A percentile compares a stretch with the other conserved stretches of the same genome.
Conservation (phyloP, 1,139 yeast genomes). For the Suhomyces chickasaworum region DNA sequence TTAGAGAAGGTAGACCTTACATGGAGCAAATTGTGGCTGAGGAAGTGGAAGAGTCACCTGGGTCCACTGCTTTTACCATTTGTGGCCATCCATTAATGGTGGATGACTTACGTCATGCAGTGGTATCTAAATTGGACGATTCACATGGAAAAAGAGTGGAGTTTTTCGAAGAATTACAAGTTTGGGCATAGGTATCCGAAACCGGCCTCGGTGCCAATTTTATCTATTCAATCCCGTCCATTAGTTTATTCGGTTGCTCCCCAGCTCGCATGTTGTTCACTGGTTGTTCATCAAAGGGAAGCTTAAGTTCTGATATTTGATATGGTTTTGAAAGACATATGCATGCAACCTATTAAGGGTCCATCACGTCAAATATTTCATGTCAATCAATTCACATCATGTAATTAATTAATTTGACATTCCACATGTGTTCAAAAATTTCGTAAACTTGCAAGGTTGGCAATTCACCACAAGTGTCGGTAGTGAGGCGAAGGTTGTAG, state of each 20-base stretch:
- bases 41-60: constrained; percentile 25
- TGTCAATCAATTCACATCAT: not conserved
- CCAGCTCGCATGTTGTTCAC: not conserved
- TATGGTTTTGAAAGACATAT: not conserved
- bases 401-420: not conserved
- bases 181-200: constrained; percentile 35
- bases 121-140: constrained; percentile 12
- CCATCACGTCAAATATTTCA: too few relatives aligned
- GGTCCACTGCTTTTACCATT: constrained; percentile 44
- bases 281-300: not conserved
- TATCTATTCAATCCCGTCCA: too few relatives aligned
- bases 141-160: constrained; percentile 32
- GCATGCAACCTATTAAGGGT: not conserved
- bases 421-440: not conserved
- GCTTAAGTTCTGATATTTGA: not conserved
- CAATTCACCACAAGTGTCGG: not conserved
- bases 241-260: not conserved
- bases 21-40: constrained; percentile 26
- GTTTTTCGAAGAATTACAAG: constrained; percentile 42
- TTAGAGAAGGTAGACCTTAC: constrained; percentile 35
- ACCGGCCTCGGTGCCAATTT: too few relatives aligned
- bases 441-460: not conserved
- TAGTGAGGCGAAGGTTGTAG: not conserved
- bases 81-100: constrained; percentile 54
- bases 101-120: constrained; percentile 35